These are phyloP conservation scores for Exobasidium rhododendri DNA, from an alignment of 1,284 basidiomycete genomes.

Conservation along the genomic window DNA sequence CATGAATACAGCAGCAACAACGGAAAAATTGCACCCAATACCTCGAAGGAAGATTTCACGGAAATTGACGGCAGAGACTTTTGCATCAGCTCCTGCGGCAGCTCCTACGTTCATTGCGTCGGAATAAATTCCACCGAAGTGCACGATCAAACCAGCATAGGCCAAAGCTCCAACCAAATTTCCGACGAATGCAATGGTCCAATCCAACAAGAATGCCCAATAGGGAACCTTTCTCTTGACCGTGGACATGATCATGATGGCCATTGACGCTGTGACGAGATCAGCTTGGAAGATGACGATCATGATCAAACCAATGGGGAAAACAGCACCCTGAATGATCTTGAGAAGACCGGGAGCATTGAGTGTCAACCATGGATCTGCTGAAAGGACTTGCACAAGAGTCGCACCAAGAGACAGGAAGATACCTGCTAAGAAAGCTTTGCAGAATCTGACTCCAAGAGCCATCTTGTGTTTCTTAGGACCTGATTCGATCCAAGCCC, in stretches of 20 bases:
- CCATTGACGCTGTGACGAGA: conserved; percentile 40
- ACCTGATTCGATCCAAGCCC: conserved; percentile 41
- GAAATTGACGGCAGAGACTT: conserved; percentile 44
- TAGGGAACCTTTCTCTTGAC: conserved; percentile 34
- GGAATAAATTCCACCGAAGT: conserved; percentile 33
- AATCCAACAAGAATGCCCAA: conserved; percentile 47
- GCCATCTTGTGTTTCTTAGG: conserved; percentile 30
- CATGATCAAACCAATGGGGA: conserved; percentile 44
- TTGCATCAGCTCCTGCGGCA: conserved; percentile 23
- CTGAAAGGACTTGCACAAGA: conserved; percentile 38
- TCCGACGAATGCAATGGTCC: conserved; percentile 65
- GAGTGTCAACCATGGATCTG: conserved; percentile 38
- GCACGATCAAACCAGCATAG: conserved; percentile 64
- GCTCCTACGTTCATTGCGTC: conserved; percentile 26
- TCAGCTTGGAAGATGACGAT: conserved; percentile 42
- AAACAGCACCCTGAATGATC: conserved; percentile 33
- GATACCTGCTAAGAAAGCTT: conserved; percentile 38
- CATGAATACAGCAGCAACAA: conserved; percentile 77
- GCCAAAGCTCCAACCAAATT: conserved; percentile 70
- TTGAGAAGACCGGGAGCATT: conserved; percentile 42
- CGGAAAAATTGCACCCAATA: conserved; percentile 75
- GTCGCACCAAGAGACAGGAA: conserved; percentile 37
- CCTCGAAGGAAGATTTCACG: conserved; percentile 68
- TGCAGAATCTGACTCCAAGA: conserved; percentile 33
- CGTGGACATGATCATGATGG: conserved; percentile 40